Evolutionary conservation across 345 rosid species (phyloP).

Genomic region (Hibiscus mutabilis): DNA sequence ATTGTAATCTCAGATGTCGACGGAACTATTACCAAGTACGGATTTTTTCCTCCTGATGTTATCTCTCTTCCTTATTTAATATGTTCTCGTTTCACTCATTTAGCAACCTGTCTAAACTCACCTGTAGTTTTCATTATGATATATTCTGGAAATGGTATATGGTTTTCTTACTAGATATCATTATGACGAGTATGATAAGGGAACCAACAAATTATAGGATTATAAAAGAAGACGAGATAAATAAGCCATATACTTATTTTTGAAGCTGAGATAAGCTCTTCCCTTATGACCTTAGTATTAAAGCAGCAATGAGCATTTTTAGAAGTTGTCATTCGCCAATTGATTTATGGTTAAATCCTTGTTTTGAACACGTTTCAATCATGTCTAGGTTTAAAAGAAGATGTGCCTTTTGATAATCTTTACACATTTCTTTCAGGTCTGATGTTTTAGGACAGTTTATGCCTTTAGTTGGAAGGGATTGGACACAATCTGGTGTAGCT

Average conservation of each 20-base stretch:
- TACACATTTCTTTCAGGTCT: slow-evolving; percentile 51
- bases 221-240: background rate
- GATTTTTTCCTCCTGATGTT: background rate
- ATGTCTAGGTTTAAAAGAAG: background rate
- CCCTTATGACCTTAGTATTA: background rate
- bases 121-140: background rate
- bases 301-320: slow-evolving; percentile 3
- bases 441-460: slow-evolving; percentile 95
- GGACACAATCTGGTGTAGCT: slow-evolving; percentile 96
- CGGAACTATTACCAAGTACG: slow-evolving; percentile 94
- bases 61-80: background rate
- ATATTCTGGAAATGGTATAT: background rate
- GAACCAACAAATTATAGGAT: background rate
- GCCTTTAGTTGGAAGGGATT: slow-evolving; percentile 96
- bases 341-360: background rate
- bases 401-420: slow-evolving; percentile 7
- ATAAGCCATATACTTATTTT: background rate
- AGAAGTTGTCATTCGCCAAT: background rate
- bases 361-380: background rate
- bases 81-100: background rate
- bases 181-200: background rate
- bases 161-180: background rate
- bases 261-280: background rate
- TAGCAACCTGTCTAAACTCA: background rate
- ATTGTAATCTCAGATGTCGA: slow-evolving; percentile 95